phyloP scores from a whole-genome alignment of 202 grass and related monocot genomes.

The Panicum virgatum region DNA sequence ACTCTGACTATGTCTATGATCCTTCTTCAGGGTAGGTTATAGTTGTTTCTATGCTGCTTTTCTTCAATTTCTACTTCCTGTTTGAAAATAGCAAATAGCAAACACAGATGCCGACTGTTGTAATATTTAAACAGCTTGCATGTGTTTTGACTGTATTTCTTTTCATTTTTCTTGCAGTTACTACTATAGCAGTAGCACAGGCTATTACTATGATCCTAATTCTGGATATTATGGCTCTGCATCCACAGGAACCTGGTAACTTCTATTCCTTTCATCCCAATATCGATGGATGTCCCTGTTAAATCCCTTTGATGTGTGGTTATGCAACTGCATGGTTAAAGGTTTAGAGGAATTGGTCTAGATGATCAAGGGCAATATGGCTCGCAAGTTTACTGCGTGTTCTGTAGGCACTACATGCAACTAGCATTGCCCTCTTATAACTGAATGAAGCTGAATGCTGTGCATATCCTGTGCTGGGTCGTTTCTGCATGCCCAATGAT shows the following conservation, averaged over 20 bases:
- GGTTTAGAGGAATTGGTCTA: neutral
- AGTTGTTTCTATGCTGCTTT: constrained; percentile 30
- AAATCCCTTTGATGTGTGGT: constrained; percentile 4
- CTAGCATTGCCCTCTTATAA: neutral
- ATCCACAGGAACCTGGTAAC: constrained; percentile 86
- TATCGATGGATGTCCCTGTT: neutral
- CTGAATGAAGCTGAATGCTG: neutral
- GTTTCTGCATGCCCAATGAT: neutral
- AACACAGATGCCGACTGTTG: neutral
- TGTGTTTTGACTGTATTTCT: constrained; percentile 12
- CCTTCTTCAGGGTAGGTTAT: constrained; percentile 73
- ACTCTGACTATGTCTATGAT: constrained; percentile 86
- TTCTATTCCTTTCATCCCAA: neutral
- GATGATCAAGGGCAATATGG: neutral
- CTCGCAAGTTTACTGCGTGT: neutral
- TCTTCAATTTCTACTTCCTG: neutral
- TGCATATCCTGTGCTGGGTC: neutral
- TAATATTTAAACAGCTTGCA: constrained; percentile 1
- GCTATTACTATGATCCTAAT: constrained; percentile 85
- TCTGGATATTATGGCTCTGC: constrained; percentile 77
- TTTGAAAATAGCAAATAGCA: neutral
- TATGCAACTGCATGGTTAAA: neutral
- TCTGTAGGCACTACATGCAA: neutral
- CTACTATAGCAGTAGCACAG: constrained; percentile 86
- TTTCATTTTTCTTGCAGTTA: constrained; percentile 54